These are phyloP conservation scores for Chionographis japonica DNA, from an alignment of 106 monocot species.

Conservation along the genomic window DNA sequence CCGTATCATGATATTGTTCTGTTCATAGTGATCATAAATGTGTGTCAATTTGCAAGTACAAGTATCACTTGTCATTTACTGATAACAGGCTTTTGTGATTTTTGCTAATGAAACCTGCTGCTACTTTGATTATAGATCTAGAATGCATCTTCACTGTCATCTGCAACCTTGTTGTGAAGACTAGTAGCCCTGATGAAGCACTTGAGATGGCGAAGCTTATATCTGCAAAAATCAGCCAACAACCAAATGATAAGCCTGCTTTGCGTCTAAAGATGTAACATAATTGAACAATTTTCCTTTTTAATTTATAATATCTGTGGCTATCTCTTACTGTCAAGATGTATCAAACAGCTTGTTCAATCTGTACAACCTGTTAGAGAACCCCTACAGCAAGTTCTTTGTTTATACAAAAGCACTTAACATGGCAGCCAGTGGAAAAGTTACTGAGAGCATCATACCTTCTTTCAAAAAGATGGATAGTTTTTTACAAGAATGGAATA, in stretches of 20 bases:
- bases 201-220: slow-evolving; percentile 85
- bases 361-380: slow-evolving; percentile 86
- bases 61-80: not conserved
- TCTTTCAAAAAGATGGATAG: slow-evolving; percentile 83
- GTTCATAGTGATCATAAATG: not conserved
- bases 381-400: slow-evolving; percentile 67
- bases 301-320: not conserved
- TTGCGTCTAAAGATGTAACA: slow-evolving; percentile 83
- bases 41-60: not conserved
- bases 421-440: slow-evolving; percentile 64
- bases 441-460: slow-evolving; percentile 71
- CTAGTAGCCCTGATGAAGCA: slow-evolving; percentile 62
- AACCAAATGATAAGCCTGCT: slow-evolving; percentile 78
- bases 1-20: not conserved
- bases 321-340: slow-evolving; percentile 9
- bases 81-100: not conserved
- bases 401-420: slow-evolving; percentile 80
- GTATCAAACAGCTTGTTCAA: slow-evolving; percentile 67
- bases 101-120: not conserved
- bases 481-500: slow-evolving; percentile 79
- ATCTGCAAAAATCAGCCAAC: slow-evolving; percentile 67
- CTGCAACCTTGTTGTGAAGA: slow-evolving; percentile 71
- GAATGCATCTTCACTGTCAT: slow-evolving; percentile 86
- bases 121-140: slow-evolving; percentile 48
- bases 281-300: not conserved